Evolutionary conservation across 176 grass and related monocot species (phyloP), one percentile per base, ranked within the genome.

Genomic region (Poa pratensis): DNA sequence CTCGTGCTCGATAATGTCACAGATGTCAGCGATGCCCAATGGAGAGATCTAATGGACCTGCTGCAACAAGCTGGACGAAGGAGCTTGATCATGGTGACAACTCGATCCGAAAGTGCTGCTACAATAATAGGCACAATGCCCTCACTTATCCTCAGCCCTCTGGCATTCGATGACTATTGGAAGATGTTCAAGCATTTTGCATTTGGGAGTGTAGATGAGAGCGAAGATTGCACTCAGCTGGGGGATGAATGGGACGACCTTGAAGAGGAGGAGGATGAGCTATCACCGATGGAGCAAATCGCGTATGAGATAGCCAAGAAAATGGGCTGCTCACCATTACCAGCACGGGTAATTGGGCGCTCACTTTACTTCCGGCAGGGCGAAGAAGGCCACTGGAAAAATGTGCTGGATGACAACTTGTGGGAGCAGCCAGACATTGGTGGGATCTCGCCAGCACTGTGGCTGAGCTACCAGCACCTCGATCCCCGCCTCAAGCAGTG

Each of bases 401-500:
- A 35, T 42, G 69, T 89, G 15, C 15, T 85, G 59, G 82, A 85
- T 20, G 76, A 89, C 27, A 50, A 8, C 26, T 7, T 85, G 4
- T 89, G 87, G 87, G 69, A 80, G 14, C 37, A 39, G 32, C 34
- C 5, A 48, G 68, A 84, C 2, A 61, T 7, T 49, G 48, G 9
- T 0, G 27, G 35, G 19, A 17, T 85, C 58, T 75, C 82, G 2
- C 76, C 69, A 7, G 87, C 82, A 1, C 5, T 89, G 82, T 89
- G 82, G 82, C 76, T 89, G 76, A 68, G 82, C 82, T 89, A 89
- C 17, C 87, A 72, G 7, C 87, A 85, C 50, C 87, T 89, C 1
- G 82, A 89, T 11, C 82, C 87, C 17, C 82, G 76, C 58, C 87
- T 89, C 59, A 89, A 89, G 22, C 82, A 85, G 49, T 89, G 87